These are phyloP conservation scores for Lizonia empirigonia DNA, from an alignment of 2,329 filamentous ascomycete genomes.

Conservation along the genomic window DNA sequence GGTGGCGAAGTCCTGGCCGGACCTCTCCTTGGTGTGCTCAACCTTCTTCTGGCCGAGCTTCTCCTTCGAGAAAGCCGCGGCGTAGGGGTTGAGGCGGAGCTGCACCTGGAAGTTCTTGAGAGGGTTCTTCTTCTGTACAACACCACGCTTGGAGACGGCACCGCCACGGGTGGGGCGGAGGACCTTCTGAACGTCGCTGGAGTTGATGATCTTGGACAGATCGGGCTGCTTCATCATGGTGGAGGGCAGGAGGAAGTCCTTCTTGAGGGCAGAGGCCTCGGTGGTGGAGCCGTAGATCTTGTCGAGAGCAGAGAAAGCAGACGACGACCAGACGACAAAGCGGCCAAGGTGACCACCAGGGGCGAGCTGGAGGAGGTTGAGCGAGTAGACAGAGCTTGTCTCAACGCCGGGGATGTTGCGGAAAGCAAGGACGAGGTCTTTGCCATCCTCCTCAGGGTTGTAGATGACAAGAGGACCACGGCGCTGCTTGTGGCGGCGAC, in stretches of 20 bases:
- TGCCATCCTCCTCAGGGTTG: constrained; percentile 93
- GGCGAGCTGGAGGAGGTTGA: constrained; percentile 99
- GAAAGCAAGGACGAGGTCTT: constrained; percentile 91
- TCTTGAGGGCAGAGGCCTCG: constrained; percentile 89
- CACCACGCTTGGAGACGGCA: constrained; percentile 83
- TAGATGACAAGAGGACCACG: constrained; percentile 98
- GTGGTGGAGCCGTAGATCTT: constrained; percentile 95
- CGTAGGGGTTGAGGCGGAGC: constrained; percentile 98
- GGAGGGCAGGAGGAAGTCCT: constrained; percentile 96
- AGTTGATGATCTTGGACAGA: constrained; percentile 98
- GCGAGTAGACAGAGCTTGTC: constrained; percentile 88
- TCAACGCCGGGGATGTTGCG: constrained; percentile 99
- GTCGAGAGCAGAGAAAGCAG: constrained; percentile 95
- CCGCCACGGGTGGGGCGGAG: constrained; percentile 90
- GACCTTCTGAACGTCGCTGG: constrained; percentile 95
- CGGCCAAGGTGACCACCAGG: constrained; percentile 98
- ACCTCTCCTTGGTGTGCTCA: constrained; percentile 63
- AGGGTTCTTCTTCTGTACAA: constrained; percentile 99
- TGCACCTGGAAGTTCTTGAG: constrained; percentile 98
- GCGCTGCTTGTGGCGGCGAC: constrained; percentile 95
- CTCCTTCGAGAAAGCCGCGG: constrained; percentile 84
- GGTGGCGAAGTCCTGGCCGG: constrained; percentile 58
- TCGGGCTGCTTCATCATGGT: constrained; percentile 94
- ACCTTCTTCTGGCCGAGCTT: constrained; percentile 76
- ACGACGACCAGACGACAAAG: constrained; percentile 98